Evolutionary conservation across 2,329 filamentous ascomycete genomes (phyloP), one percentile per base, ranked within the genome.

Genomic region (Diaporthe aspalathi): DNA sequence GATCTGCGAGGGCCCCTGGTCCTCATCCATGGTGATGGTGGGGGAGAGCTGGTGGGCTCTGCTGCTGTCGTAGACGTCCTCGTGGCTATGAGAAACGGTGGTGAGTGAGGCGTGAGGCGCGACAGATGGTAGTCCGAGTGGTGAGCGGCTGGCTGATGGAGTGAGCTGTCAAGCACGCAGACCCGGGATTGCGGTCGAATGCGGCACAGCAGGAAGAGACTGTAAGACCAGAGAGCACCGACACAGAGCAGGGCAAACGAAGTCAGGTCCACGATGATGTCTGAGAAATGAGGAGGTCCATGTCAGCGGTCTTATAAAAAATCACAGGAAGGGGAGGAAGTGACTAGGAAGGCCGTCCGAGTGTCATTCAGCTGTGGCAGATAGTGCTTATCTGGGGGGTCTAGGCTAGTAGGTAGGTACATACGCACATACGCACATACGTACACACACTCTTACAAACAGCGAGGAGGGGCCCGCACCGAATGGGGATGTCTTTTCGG

Each of bases 1-100:
- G 76, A 89, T 87, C 60, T 83, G 81, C 17, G 84, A 84, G 20
- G 87, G 87, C 5, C 81, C 85, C 68, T 88, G 85, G 73, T 88
- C 86, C 76, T 90, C 87, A 74, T 90, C 87, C 88, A 89, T 89
- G 70, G 68, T 76, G 69, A 35, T 52, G 57, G 53, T 63, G 12
- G 7, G 7, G 9, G 20, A 45, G 8, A 17, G 52, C 9, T 27
- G 45, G 7, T 16, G 16, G n/a, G 32, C 43, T 24, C 17, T n/a
- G 43, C 29, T 68, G 29, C 24, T 27, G 49, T 27, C 3, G 40
- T n/a, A 38, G 40, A n/a, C 11, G 35, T 38, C 11, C 38, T n/a
- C 5, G 40, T n/a, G n/a, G 40, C n/a, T 35, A 9, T 35, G n/a
- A n/a, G 16, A 22, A 43, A 22, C 40, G 45, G 40, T 9, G n/a